These are phyloP conservation scores for Microdochium nivale DNA, from an alignment of 2,329 filamentous ascomycete genomes.

Conservation along the genomic window DNA sequence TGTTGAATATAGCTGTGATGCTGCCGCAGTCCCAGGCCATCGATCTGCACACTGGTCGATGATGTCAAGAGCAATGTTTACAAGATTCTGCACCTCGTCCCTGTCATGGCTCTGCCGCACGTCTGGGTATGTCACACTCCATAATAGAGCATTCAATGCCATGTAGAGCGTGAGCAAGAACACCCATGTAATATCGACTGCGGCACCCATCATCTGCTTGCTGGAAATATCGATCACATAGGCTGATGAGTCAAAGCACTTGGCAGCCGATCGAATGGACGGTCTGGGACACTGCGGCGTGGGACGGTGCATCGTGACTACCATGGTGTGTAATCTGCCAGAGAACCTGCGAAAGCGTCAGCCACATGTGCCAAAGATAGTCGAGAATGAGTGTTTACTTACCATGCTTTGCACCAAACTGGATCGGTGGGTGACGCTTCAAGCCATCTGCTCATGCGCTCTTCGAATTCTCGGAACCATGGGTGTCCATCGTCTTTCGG, in stretches of 20 bases:
- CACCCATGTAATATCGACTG: constrained; percentile 87
- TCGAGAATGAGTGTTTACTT: constrained; percentile 21
- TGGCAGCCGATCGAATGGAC: constrained; percentile 65
- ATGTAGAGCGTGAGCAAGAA: constrained; percentile 87
- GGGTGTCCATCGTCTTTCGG: constrained; percentile 74
- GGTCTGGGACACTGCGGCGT: constrained; percentile 88
- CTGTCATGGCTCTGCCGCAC: constrained; percentile 65
- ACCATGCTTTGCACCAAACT: constrained; percentile 72
- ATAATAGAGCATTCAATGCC: constrained; percentile 83
- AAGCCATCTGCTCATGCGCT: constrained; percentile 72
- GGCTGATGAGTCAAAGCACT: constrained; percentile 75
- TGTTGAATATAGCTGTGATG: constrained; percentile 77
- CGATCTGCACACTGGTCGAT: constrained; percentile 74
- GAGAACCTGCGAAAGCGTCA: constrained; percentile 41
- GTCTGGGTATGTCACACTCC: constrained; percentile 81
- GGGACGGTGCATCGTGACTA: constrained; percentile 80
- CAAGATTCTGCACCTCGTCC: constrained; percentile 67
- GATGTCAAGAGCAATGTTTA: constrained; percentile 67
- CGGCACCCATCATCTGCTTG: constrained; percentile 67
- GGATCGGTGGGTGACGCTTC: constrained; percentile 64
- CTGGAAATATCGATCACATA: constrained; percentile 76
- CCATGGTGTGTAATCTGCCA: constrained; percentile 74
- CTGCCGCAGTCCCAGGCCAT: constrained; percentile 85
- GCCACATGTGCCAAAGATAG: too few species aligned
- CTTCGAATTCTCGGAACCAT: constrained; percentile 77